Conservation (phyloP, 2,329 filamentous ascomycete genomes). For the Calonectria honghensis region DNA sequence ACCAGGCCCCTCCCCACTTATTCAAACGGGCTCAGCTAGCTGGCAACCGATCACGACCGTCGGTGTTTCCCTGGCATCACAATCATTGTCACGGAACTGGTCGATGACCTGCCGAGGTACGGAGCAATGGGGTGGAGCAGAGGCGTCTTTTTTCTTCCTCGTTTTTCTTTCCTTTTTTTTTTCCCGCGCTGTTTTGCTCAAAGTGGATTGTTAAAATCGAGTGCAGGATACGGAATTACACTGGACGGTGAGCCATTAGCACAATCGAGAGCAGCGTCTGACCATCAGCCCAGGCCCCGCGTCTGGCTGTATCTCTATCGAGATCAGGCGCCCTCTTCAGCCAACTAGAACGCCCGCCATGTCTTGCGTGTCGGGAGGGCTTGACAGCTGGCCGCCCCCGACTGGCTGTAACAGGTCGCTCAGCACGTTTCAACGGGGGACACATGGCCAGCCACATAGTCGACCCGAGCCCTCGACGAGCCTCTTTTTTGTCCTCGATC, state of each 20-base stretch:
- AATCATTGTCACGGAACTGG: background rate
- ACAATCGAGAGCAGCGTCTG: slow-evolving; percentile 45
- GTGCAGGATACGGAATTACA: slow-evolving; percentile 20
- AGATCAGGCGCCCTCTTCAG: slow-evolving; percentile 43
- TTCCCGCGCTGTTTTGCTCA: background rate
- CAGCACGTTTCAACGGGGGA: slow-evolving; percentile 61
- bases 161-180: background rate
- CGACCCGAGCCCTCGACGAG: slow-evolving; percentile 45
- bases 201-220: slow-evolving; percentile 35
- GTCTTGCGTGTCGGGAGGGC: slow-evolving; percentile 50
- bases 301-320: slow-evolving; percentile 43
- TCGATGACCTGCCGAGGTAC: slow-evolving; percentile 9
- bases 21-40: slow-evolving; percentile 23
- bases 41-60: slow-evolving; percentile 34
- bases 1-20: slow-evolving; percentile 12
- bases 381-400: slow-evolving; percentile 58
- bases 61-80: slow-evolving; percentile 40
- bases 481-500: slow-evolving; percentile 47
- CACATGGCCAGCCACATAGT: slow-evolving; percentile 61
- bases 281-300: slow-evolving; percentile 45
- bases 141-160: slow-evolving; percentile 3
- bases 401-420: slow-evolving; percentile 55
- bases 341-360: slow-evolving; percentile 45
- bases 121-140: slow-evolving; percentile 2
- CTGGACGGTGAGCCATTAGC: slow-evolving; percentile 22